phyloP scores from a whole-genome alignment of 352 stramenopile species.

The Globisporangium canariense region DNA sequence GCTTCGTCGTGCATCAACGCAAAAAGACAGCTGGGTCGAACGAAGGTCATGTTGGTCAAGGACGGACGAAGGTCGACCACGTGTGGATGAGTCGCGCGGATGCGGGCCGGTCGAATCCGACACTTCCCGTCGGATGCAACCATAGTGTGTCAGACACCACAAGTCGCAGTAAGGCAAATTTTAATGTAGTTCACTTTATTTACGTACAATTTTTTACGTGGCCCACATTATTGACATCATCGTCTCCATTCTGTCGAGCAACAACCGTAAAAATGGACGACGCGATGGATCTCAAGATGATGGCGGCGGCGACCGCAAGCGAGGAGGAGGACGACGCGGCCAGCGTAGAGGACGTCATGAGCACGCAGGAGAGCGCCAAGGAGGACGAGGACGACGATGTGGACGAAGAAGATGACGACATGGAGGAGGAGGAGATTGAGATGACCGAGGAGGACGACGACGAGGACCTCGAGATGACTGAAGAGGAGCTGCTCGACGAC shows the following conservation, averaged over 20 bases:
- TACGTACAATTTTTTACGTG: background rate
- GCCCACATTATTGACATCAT: background rate
- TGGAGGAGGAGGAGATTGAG: conserved; percentile 19
- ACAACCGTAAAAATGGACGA: conserved; percentile 3
- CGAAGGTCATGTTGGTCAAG: no score
- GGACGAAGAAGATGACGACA: conserved; percentile 34
- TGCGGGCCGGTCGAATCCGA: background rate
- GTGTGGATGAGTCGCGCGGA: no score
- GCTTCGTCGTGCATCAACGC: no score
- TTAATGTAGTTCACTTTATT: no score
- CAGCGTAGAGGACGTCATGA: conserved; percentile 17
- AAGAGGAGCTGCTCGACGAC: conserved; percentile 20
- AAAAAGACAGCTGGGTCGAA: no score
- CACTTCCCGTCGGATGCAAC: background rate
- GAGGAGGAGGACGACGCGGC: conserved; percentile 15
- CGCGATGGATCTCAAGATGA: conserved; percentile 1
- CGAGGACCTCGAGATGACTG: conserved; percentile 16
- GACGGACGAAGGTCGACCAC: background rate
- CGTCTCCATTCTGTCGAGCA: no score
- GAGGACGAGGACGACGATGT: conserved; percentile 39
- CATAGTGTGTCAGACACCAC: background rate
- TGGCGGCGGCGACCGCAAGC: background rate
- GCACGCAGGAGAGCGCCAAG: conserved; percentile 27
- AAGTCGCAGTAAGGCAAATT: no score
- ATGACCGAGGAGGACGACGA: conserved; percentile 57